phyloP scores from a whole-genome alignment of 1,284 basidiomycete species.

The Coriolopsis trogii region DNA sequence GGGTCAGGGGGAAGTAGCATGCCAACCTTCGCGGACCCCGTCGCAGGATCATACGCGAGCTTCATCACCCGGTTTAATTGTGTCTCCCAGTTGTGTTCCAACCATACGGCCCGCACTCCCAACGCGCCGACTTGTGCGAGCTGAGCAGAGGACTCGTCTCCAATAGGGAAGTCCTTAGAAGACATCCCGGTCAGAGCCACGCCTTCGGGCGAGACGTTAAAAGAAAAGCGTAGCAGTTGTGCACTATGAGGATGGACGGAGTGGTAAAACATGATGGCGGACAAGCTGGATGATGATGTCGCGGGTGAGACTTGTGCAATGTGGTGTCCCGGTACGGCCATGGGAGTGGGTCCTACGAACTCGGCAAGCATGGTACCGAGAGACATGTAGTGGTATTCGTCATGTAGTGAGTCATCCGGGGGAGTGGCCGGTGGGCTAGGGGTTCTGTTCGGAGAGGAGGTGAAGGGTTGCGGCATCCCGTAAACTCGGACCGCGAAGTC shows the following conservation, averaged over 20 bases:
- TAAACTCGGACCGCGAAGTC: conserved; percentile 35
- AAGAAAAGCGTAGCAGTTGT: conserved; percentile 29
- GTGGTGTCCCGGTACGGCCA: conserved; percentile 25
- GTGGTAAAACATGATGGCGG: conserved; percentile 31
- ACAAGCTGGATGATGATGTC: conserved; percentile 18
- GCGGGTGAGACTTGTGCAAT: conserved; percentile 27
- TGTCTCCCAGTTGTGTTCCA: conserved; percentile 52
- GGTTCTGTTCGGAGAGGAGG: conserved; percentile 5
- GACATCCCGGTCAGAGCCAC: conserved; percentile 13
- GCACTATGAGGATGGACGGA: conserved; percentile 22
- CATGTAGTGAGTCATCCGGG: conserved; percentile 4
- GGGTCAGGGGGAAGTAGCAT: conserved; percentile 44
- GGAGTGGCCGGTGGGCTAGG: conserved; percentile 6
- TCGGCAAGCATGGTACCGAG: conserved; percentile 25
- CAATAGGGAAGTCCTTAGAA: conserved; percentile 23
- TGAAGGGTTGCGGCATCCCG: conserved; percentile 25
- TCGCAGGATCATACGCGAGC: conserved; percentile 38
- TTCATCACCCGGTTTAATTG: conserved; percentile 52
- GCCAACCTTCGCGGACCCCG: conserved; percentile 27
- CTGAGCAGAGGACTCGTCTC: conserved; percentile 40
- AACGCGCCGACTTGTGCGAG: conserved; percentile 48
- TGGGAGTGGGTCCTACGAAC: conserved; percentile 24
- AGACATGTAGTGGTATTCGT: conserved; percentile 21
- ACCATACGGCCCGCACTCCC: conserved; percentile 52
- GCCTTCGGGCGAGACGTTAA: conserved; percentile 9